phyloP scores from a whole-genome alignment of 176 grass and related monocot genomes.

The Raddia guianensis region DNA sequence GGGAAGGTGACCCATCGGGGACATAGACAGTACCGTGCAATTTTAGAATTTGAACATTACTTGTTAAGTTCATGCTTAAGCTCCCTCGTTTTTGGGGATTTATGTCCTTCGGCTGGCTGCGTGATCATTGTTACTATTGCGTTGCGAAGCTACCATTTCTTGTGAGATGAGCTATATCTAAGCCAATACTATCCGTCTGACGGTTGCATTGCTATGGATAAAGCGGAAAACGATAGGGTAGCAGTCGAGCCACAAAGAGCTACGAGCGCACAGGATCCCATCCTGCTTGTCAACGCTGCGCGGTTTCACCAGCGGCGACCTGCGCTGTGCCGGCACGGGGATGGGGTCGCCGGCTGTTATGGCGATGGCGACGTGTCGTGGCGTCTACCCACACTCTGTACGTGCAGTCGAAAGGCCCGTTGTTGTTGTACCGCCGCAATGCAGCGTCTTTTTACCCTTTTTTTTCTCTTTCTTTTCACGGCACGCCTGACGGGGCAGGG shows the following conservation, averaged over 20 bases:
- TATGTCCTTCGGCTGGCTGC: constrained; percentile 14
- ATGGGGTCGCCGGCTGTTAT: not conserved
- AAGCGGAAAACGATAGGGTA: not conserved
- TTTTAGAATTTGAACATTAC: constrained; percentile 41
- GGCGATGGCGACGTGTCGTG: constrained; percentile 24
- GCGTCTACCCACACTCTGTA: constrained; percentile 20
- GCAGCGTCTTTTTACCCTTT: not conserved
- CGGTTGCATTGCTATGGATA: constrained; percentile 18
- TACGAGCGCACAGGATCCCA: constrained; percentile 18
- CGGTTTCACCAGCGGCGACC: not conserved
- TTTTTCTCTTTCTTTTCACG: not conserved
- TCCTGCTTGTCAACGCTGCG: not conserved
- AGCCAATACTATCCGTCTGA: constrained; percentile 32
- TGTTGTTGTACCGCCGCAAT: not conserved
- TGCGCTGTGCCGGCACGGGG: not conserved
- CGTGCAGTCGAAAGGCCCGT: not conserved
- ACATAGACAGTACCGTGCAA: constrained; percentile 42
- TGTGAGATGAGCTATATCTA: constrained; percentile 27
- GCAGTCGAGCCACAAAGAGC: not conserved
- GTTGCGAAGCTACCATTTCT: not conserved
- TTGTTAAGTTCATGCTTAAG: constrained; percentile 21
- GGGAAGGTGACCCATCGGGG: not conserved
- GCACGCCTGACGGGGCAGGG: not conserved
- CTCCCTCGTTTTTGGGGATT: constrained; percentile 34
- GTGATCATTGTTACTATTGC: not conserved